Evolutionary conservation across 2,329 filamentous ascomycete genomes (phyloP), one percentile per base, ranked within the genome.

Genomic region (Alternaria viburni): DNA sequence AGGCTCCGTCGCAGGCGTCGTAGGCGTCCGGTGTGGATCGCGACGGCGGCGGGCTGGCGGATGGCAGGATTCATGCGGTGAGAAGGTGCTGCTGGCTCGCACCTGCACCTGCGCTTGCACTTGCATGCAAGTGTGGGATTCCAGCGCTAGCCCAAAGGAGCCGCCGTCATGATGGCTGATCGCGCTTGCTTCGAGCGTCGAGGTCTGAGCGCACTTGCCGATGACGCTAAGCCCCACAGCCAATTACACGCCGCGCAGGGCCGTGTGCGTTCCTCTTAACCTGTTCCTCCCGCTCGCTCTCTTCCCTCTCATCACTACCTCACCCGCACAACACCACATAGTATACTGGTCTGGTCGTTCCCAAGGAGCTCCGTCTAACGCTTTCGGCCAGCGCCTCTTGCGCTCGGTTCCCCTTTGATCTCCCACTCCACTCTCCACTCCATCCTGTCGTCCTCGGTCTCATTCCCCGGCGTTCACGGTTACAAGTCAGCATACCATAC

Each of bases 371-470:
- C 72, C 69, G 71, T 67, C 70, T 65, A 62, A 74, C 77, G 78
- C 78, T 75, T 79, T 79, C 76, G 77, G 77, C 79, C 78, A 80
- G 77, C 77, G 77, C 77, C 77, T 76, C 73, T 74, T 76, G 77
- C 77, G 79, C 76, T 80, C 75, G 77, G 76, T 76, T 75, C 69
- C 71, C 64, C 71, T 70, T 66, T 70, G 69, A 67, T 68, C 71
- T 61, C 54, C 28, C 50, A 32, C 47, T 43, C 47, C 41, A 46
- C 61, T 64, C 61, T 66, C 57, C 65, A 54, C 61, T 65, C 54
- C 69, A 68, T 68, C 64, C 72, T 71, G 70, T 72, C 70, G 69
- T 68, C 68, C 69, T 71, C 72, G 73, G 73, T 75, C 66, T 72
- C 70, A 36, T 65, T 72, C 70, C 68, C 70, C 71, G 77, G 78